phyloP scores from a whole-genome alignment of 495 filamentous ascomycete species.

The Penicillium antarcticum region DNA sequence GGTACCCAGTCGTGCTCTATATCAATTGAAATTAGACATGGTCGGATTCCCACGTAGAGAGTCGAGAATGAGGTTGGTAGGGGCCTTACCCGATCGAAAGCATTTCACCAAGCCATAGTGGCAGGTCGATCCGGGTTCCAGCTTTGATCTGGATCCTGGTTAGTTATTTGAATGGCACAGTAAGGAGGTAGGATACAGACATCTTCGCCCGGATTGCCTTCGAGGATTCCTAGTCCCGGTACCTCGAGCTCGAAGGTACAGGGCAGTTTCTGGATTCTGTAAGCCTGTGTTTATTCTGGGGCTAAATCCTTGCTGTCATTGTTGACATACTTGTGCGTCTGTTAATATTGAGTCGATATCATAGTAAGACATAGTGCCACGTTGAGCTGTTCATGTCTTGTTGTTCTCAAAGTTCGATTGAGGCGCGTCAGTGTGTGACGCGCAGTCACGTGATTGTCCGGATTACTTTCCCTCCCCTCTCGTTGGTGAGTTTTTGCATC shows the following conservation, averaged over 20 bases:
- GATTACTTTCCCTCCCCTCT: too few species aligned
- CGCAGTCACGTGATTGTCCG: slow-evolving; percentile 15
- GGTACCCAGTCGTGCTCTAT: slow-evolving; percentile 49
- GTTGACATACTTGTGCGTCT: slow-evolving; percentile 68
- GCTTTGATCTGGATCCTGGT: slow-evolving; percentile 67
- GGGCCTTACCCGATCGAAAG: slow-evolving; percentile 70
- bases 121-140: slow-evolving; percentile 76
- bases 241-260: slow-evolving; percentile 90
- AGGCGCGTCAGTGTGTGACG: slow-evolving; percentile 13
- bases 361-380: slow-evolving; percentile 71
- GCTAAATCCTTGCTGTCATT: not conserved
- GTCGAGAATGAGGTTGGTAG: not conserved
- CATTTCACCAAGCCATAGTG: slow-evolving; percentile 96
- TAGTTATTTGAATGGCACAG: slow-evolving; percentile 5
- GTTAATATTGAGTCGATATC: slow-evolving; percentile 92
- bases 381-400: slow-evolving; percentile 8
- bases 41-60: not conserved
- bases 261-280: slow-evolving; percentile 73
- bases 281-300: slow-evolving; percentile 8
- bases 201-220: slow-evolving; percentile 68
- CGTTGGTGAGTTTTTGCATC: too few species aligned
- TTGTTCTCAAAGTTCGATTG: not conserved
- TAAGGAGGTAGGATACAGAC: slow-evolving; percentile 30
- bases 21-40: not conserved
- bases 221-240: slow-evolving; percentile 81